Evolutionary conservation across 2,329 filamentous ascomycete genomes (phyloP).

Genomic region (Elsinoe fawcettii): DNA sequence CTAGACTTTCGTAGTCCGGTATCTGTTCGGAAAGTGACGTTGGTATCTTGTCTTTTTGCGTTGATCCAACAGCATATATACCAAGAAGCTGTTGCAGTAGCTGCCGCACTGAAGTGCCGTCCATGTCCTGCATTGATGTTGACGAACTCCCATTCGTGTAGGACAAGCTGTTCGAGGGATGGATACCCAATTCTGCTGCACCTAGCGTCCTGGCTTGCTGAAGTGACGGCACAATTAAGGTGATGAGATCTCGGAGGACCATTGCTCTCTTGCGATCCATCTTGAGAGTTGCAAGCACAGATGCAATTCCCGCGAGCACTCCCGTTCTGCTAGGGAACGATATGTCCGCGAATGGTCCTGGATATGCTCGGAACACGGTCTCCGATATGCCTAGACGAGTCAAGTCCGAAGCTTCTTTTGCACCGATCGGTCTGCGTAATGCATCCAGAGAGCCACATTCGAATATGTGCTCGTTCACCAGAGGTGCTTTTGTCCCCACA

Average conservation of each 20-base stretch:
- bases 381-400: slow-evolving; percentile 48
- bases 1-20: slow-evolving; percentile 3
- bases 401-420: slow-evolving; percentile 5
- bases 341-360: slow-evolving; percentile 53
- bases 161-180: slow-evolving; percentile 81
- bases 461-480: neutral
- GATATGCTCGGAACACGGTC: slow-evolving; percentile 62
- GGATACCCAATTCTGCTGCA: slow-evolving; percentile 91
- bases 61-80: slow-evolving; percentile 16
- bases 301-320: slow-evolving; percentile 76
- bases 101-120: neutral
- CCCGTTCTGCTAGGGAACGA: slow-evolving; percentile 68
- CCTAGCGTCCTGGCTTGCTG: slow-evolving; percentile 87
- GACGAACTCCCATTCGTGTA: slow-evolving; percentile 47
- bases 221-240: slow-evolving; percentile 71
- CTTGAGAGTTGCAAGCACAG: slow-evolving; percentile 72
- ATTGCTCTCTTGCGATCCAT: slow-evolving; percentile 86
- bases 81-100: slow-evolving; percentile 15
- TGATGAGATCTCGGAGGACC: slow-evolving; percentile 76
- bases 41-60: neutral
- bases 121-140: neutral
- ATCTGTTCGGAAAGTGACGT: neutral
- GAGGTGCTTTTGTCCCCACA: slow-evolving; percentile 48
- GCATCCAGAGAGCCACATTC: slow-evolving; percentile 51
- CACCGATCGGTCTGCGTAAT: slow-evolving; percentile 7